Evolutionary conservation across 257 asterid species (phyloP), one percentile per base, ranked within the genome.

Genomic region (Nicotiana attenuata): DNA sequence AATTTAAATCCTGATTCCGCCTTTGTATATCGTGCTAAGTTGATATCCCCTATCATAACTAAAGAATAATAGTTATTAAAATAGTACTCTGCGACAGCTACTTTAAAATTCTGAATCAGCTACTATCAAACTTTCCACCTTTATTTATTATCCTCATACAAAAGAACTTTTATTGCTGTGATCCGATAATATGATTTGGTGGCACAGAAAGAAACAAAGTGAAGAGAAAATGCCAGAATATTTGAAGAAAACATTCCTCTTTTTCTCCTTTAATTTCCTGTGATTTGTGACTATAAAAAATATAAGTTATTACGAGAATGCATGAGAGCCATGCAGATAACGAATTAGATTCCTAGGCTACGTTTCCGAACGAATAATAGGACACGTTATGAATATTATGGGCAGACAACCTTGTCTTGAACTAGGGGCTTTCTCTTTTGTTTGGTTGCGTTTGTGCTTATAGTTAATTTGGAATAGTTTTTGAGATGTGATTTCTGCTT

Each of bases 121-220:
- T 6, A 1, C 45, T 38, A 7, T 38, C 10, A 38, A 38, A 56
- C 5, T 16, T 5, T 55, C 75, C 57, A 41, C 67, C 76, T 61
- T 73, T 79, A 59, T 61, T 73, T 79, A 59, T 61, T 80, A 84
- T 47, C 65, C 83, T 52, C 81, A 33, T 31, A 50, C 75, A 67
- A 59, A 22, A 16, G 55, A 77, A 66, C 47, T 68, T 67, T 52
- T 81, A 78, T 85, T 81, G 26, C 87, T 11, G 29, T 55, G 82
- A 84, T 84, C 57, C 77, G 82, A 55, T 76, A 75, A 53, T 75
- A 55, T 76, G 80, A 53, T 75, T 56, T 29, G 38, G 65, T 81
- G 80, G 65, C 82, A 52, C 65, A 75, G 68, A 75, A 78, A 80
- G 71, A 38, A 45, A 67, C 69, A 82, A 52, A 53, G 50, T 41